phyloP scores from a whole-genome alignment of 495 filamentous ascomycete genomes.

The Talaromyces nanjingensis region DNA sequence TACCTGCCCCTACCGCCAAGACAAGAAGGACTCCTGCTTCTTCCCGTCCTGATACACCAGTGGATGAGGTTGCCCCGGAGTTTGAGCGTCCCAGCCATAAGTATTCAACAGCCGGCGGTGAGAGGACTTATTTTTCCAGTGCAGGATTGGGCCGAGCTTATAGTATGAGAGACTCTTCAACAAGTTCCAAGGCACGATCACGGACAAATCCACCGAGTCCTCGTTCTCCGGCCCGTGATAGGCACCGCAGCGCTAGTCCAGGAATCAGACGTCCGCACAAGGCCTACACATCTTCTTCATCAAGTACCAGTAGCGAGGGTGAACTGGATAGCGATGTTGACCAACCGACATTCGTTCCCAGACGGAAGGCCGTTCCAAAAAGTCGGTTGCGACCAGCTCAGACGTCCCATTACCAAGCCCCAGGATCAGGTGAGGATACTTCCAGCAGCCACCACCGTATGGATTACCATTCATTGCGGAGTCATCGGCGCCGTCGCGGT shows the following conservation, averaged over 20 bases:
- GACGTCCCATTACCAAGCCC: slow-evolving; percentile 21
- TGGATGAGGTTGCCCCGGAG: slow-evolving; percentile 23
- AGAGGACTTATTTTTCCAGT: slow-evolving; percentile 53
- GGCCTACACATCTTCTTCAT: slow-evolving; percentile 22
- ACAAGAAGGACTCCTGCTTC: slow-evolving; percentile 20
- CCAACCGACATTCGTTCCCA: slow-evolving; percentile 21
- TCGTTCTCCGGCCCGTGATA: slow-evolving; percentile 17
- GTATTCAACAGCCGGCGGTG: slow-evolving; percentile 62
- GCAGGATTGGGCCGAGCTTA: slow-evolving; percentile 37
- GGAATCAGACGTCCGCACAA: slow-evolving; percentile 19
- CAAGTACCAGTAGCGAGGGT: slow-evolving; percentile 34
- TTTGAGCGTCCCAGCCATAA: slow-evolving; percentile 55
- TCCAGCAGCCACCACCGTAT: slow-evolving; percentile 7
- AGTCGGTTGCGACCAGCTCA: slow-evolving; percentile 32
- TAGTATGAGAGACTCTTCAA: slow-evolving; percentile 38
- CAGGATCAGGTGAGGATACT: slow-evolving; percentile 28
- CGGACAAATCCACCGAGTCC: slow-evolving; percentile 33
- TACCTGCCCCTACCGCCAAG: slow-evolving; percentile 33
- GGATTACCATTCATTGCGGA: slow-evolving; percentile 7
- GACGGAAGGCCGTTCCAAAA: slow-evolving; percentile 35
- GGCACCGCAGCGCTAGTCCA: slow-evolving; percentile 36
- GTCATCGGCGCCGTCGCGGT: slow-evolving; percentile 1
- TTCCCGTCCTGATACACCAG: slow-evolving; percentile 13
- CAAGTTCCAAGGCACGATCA: slow-evolving; percentile 18
- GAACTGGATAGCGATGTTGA: slow-evolving; percentile 18